Base-by-base conservation (phyloP, 2,329 filamentous ascomycete species). In the Phialocephala sp. region DNA sequence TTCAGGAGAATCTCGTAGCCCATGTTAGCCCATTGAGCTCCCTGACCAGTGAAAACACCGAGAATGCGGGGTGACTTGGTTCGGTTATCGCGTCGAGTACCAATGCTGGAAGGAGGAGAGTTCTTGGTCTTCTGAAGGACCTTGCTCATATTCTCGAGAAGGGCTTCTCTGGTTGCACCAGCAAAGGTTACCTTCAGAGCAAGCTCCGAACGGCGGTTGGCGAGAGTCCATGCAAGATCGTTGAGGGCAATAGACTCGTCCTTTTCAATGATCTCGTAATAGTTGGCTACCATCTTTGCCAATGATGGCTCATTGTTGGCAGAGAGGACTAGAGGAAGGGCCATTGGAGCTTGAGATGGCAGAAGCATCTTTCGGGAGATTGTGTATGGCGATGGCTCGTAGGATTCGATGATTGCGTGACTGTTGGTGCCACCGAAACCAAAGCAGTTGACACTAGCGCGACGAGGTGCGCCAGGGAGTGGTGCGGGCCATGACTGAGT, bases 361-460 rank as follows among this genome's bases (percentile, higher is more conserved):
- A 61, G 55, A 37, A 60, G 37, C 39, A 63, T 60, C 32, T 63
- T 60, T 4, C 60, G 89, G 90, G 79, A 82, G 83, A 50, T 87
- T 87, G 9, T 83, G 83, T 4, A 80, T 81, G 69, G 82, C 77
- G 70, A 85, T 85, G 66, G 71, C 86, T 20, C 81, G 80, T 20
- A 57, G 78, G 80, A 60, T 39, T 73, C 71, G 14, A 73, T 22
- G 35, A 72, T 72, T 12, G 59, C 69, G 43, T 73, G 71, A 12
- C 68, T 65, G 59, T 73, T 73, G 15, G 67, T 66, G 14, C 73
- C 73, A 39, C 73, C 73, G 52, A 72, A 75, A 27, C 73, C 73
- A 56, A 73, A 75, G n/a, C 66, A 68, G 60, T 75, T 74, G 5
- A 73, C 68, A 39, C 66, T 69, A 2, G 66, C 69, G 15, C 74